Evolutionary conservation across 2,329 filamentous ascomycete genomes (phyloP), one percentile per base, ranked within the genome.

Genomic region (Shiraia bambusicola): DNA sequence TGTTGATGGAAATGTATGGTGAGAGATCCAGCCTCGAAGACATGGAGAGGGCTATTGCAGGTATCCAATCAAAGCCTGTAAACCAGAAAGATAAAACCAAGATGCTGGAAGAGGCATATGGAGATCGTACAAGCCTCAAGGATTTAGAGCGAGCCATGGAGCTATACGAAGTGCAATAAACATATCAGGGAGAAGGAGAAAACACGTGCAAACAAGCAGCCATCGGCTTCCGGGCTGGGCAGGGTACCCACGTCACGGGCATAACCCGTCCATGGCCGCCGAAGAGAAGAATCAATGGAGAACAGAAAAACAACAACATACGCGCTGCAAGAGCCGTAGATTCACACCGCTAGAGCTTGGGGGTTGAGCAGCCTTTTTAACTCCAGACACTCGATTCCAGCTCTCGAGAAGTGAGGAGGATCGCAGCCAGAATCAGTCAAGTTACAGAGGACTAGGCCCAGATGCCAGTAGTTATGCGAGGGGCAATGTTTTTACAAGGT

Each of bases 41-140:
- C 28, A 65, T 65, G 58, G 60, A 65, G 41, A 40, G 58, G 30
- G 63, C 58, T 1, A 53, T 64, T 26, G 59, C 57, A 2, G 59
- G 59, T 6, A 36, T 65, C n/a, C 54, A 59, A 19, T 44, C 48
- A 4, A 69, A 45, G 51, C 35, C 44, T 17, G 67, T 35, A 50
- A 54, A 45, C 15, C 40, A 67, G 2, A 58, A 67, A 2, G 65
- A 66, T 17, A 64, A 56, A 37, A 72, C 72, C 39, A 58, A 59
- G 33, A 55, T 64, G 4, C 49, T 75, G n/a, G 69, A 74, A 66
- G 70, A 75, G 26, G 71, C 72, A 2, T 76, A 75, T 39, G 73
- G 72, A 10, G 69, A 70, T 37, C 69, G 72, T 47, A 66, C 63
- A 10, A 72, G 66, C 32, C 42, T 75, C 33, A 58, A 67, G 16